Conservation (phyloP, 176 grass and related monocot genomes). For the Hyparrhenia diplandra region DNA sequence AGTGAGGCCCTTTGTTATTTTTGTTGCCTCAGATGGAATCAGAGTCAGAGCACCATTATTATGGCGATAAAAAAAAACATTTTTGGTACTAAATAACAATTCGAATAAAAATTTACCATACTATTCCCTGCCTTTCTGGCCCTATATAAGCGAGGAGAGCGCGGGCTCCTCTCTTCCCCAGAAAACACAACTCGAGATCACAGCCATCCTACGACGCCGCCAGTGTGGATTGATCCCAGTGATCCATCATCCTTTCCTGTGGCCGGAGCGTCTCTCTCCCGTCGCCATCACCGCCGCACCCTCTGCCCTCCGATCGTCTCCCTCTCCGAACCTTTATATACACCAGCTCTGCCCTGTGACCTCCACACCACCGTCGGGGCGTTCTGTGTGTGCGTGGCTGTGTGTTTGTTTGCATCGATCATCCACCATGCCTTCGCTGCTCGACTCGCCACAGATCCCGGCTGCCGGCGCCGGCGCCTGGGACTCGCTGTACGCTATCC, state of each 20-base stretch:
- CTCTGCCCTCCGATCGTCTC: not conserved
- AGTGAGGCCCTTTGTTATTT: too few species aligned
- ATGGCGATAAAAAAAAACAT: not conserved
- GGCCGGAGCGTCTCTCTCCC: not conserved
- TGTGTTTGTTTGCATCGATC: too few species aligned
- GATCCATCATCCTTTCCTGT: not conserved
- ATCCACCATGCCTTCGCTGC: constrained; percentile 24
- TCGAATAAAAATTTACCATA: not conserved
- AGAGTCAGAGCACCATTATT: not conserved
- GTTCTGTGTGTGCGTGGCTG: not conserved
- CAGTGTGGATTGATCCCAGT: not conserved
- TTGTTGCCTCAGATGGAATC: not conserved
- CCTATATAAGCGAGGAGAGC: constrained; percentile 33
- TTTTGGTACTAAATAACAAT: not conserved
- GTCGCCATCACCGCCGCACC: not conserved
- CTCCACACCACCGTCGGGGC: not conserved
- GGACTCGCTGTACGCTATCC: constrained; percentile 11
- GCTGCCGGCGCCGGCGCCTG: constrained; percentile 2
- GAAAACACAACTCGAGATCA: not conserved
- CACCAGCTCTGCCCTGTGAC: not conserved
- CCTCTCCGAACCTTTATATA: constrained; percentile 24
- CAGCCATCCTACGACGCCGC: not conserved
- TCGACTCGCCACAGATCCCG: constrained; percentile 27
- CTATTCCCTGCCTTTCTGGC: not conserved
- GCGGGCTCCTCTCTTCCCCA: constrained; percentile 5